Conservation (phyloP, 2,329 filamentous ascomycete genomes). For the Scolecobasidium constrictum region DNA sequence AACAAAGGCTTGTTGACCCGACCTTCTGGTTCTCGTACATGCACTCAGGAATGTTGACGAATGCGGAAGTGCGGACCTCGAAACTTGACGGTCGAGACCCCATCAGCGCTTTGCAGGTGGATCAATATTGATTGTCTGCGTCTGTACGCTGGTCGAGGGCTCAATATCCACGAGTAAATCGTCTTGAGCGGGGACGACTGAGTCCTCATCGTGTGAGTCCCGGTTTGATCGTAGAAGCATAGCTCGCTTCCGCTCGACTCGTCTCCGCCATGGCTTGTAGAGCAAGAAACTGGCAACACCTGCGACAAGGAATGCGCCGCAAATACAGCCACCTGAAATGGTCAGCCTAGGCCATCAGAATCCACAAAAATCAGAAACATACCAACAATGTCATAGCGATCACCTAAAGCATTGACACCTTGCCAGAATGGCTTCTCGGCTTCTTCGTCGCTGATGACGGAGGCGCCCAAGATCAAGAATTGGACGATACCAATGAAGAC, state of each 20-base stretch:
- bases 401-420: conserved; percentile 63
- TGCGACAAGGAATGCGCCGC: conserved; percentile 70
- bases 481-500: conserved; percentile 81
- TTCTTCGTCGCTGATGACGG: conserved; percentile 60
- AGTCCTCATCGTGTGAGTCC: too few species aligned
- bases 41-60: too few species aligned
- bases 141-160: too few species aligned
- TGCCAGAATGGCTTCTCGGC: conserved; percentile 80
- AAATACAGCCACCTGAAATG: conserved; percentile 57
- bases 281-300: conserved; percentile 61
- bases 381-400: conserved; percentile 78
- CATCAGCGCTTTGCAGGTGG: too few species aligned
- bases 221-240: conserved; percentile 19
- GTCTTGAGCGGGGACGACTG: too few species aligned
- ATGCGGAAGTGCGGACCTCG: too few species aligned
- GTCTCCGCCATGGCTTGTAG: conserved; percentile 69
- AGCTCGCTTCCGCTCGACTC: conserved; percentile 34
- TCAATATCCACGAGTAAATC: too few species aligned
- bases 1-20: too few species aligned
- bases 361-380: neutral
- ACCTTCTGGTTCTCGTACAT: too few species aligned
- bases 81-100: too few species aligned
- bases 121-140: too few species aligned
- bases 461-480: conserved; percentile 49
- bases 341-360: neutral